A percentile compares a stretch with the other conserved stretches of the same genome.
phyloP scores from a whole-genome alignment of 495 filamentous ascomycete species.

The Pyrenula aspistea region DNA sequence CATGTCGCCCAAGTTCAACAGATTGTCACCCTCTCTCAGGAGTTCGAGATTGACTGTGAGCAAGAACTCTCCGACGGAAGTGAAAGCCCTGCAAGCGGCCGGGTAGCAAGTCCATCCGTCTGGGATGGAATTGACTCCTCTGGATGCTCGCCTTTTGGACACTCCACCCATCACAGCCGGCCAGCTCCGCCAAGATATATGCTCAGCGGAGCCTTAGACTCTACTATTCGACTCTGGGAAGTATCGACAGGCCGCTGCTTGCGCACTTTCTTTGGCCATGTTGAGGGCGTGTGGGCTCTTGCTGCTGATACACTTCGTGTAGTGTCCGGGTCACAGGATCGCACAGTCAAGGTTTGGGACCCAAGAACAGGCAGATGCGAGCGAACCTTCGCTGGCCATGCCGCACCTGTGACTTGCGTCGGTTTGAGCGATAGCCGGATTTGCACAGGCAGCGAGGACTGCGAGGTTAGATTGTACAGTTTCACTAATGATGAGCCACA shows the following conservation, averaged over 20 bases:
- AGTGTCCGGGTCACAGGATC: conserved; percentile 81
- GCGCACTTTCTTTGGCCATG: conserved; percentile 88
- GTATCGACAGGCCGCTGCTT: conserved; percentile 67
- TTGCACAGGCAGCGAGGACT: conserved; percentile 85
- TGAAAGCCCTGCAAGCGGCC: conserved; percentile 21
- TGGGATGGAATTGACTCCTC: conserved; percentile 13
- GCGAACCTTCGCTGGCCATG: conserved; percentile 79
- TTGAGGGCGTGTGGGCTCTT: conserved; percentile 92
- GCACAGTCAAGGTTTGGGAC: conserved; percentile 97
- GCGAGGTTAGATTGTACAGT: conserved; percentile 76
- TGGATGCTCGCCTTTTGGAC: conserved; percentile 42
- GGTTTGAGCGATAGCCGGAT: conserved; percentile 79
- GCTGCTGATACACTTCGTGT: conserved; percentile 84
- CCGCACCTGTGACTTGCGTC: conserved; percentile 83
- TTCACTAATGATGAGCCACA: conserved; percentile 44
- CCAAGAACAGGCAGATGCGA: conserved; percentile 81
- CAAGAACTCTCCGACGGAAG: conserved; percentile 45
- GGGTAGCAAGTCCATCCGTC: conserved; percentile 18
- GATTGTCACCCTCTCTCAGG: conserved; percentile 65
- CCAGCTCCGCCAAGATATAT: conserved; percentile 76
- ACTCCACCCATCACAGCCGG: conserved; percentile 44
- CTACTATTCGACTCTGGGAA: conserved; percentile 89
- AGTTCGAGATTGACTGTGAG: conserved; percentile 72
- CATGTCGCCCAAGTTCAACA: conserved; percentile 95
- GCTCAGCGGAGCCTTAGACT: conserved; percentile 80